Evolutionary conservation across 179 eudicot genomes (phyloP).

Genomic region (Drosera spatulata): DNA sequence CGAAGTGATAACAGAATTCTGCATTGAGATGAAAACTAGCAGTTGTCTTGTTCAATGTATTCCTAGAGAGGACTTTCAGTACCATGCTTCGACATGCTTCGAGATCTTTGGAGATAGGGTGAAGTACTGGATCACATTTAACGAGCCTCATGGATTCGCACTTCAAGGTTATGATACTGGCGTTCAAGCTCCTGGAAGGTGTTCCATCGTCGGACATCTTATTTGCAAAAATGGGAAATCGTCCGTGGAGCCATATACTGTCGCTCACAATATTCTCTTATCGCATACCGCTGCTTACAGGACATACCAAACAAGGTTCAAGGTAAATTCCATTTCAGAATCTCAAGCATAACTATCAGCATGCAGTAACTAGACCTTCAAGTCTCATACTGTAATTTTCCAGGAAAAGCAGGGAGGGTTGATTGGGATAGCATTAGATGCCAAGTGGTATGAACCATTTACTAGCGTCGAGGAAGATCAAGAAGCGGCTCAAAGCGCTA

Average conservation of each 20-base stretch:
- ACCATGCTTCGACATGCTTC: constrained; percentile 74
- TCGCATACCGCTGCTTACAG: constrained; percentile 75
- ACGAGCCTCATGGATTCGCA: constrained; percentile 77
- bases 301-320: constrained; percentile 53
- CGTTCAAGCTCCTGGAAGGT: constrained; percentile 91
- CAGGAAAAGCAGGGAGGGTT: constrained; percentile 71
- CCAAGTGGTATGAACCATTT: constrained; percentile 89
- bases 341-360: background rate
- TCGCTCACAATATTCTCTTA: constrained; percentile 75
- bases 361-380: too few species aligned
- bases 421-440: constrained; percentile 74
- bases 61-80: constrained; percentile 62
- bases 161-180: constrained; percentile 83
- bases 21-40: background rate
- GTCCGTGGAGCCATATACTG: constrained; percentile 64
- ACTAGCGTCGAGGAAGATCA: constrained; percentile 59
- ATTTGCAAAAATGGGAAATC: constrained; percentile 72
- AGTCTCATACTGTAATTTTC: background rate
- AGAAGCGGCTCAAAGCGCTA: constrained; percentile 78
- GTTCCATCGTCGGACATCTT: constrained; percentile 71
- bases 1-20: background rate
- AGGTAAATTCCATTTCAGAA: constrained; percentile 30
- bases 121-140: constrained; percentile 90
- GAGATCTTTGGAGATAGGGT: constrained; percentile 86
- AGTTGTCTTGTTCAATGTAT: background rate